Evolutionary conservation across 2,329 filamentous ascomycete genomes (phyloP), one percentile per base, ranked within the genome.

Genomic region (Thelonectria blattea): DNA sequence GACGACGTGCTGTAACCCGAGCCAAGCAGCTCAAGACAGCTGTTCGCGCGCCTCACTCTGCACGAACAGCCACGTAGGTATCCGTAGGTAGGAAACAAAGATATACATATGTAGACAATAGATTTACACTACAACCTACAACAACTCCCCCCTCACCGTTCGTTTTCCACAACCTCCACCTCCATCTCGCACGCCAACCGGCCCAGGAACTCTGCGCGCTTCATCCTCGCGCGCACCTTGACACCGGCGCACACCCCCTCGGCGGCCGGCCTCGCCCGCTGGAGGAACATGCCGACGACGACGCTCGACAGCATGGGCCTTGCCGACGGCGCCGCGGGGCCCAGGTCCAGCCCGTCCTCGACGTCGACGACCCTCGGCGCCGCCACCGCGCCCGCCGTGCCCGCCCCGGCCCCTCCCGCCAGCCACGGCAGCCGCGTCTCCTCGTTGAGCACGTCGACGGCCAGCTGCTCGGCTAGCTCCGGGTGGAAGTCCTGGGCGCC

Each of bases 391-490:
- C 5, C 27, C 5, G 27, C 27, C 27, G 27, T 30, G 5, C 5
- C 27, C 27, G 5, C 27, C 5, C 27, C 27, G 5, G 5, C 34
- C 2, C 34, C 61, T 7, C 62, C 68, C 14, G 58, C 62, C 27
- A 61, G 54, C 68, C 68, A 69, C 9, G 68, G 66, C 8, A 70
- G 63, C 9, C 65, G 66, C 18, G 68, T 62, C 42, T 70, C 66
- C 61, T 70, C 68, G 62, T 67, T 63, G 32, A 70, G 61, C 56
- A 70, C 67, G n/a, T 70, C 68, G 15, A 68, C 66, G 27, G 68
- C 66, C 9, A 70, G 41, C 14, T 67, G 66, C 24, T 67, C 67
- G 9, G 68, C 67, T 32, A 67, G 58, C 14, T 54, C 62, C 7
- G 59, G 58, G 49, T 67, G 64, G 50, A 66, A 71, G 7, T 52